These are phyloP conservation scores for Plasmodium yoelii DNA, from an alignment of 169 alveolate species.

Conservation along the genomic window DNA sequence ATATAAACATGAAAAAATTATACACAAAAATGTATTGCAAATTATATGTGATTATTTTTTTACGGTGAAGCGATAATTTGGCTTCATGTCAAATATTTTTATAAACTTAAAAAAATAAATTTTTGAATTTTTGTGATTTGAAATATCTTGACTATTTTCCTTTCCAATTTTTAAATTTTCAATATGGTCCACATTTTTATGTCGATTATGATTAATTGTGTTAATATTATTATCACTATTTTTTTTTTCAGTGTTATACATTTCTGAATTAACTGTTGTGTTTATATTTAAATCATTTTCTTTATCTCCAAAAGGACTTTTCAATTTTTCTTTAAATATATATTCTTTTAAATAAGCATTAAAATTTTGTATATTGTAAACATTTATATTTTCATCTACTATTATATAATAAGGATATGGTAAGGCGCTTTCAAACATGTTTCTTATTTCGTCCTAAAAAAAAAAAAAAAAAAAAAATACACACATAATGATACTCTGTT, in stretches of 20 bases:
- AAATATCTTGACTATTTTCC: background rate
- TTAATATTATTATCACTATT: background rate
- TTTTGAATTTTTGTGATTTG: conserved; percentile 15
- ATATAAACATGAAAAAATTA: background rate
- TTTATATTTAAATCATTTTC: conserved; percentile 1
- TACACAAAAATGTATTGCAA: background rate
- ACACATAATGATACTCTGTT: background rate
- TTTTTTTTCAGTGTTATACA: background rate
- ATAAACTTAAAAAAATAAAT: conserved; percentile 65
- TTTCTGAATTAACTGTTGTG: background rate
- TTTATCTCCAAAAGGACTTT: conserved; percentile 22
- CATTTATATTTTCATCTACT: conserved; percentile 50
- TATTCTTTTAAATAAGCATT: conserved; percentile 38
- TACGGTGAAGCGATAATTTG: conserved; percentile 63
- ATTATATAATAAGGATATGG: conserved; percentile 72
- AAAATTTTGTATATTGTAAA: conserved; percentile 66
- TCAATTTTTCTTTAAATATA: conserved; percentile 15
- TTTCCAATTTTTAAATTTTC: background rate
- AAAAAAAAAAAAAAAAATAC: conserved; percentile 8
- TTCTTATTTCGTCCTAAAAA: conserved; percentile 44
- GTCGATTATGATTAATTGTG: background rate
- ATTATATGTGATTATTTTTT: conserved; percentile 6
- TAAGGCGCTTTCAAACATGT: conserved; percentile 62
- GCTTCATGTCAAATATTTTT: conserved; percentile 77
- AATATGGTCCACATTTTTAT: background rate